Evolutionary conservation across 1,139 yeast species (phyloP).

Genomic region (Sugiyamaella pinicola): DNA sequence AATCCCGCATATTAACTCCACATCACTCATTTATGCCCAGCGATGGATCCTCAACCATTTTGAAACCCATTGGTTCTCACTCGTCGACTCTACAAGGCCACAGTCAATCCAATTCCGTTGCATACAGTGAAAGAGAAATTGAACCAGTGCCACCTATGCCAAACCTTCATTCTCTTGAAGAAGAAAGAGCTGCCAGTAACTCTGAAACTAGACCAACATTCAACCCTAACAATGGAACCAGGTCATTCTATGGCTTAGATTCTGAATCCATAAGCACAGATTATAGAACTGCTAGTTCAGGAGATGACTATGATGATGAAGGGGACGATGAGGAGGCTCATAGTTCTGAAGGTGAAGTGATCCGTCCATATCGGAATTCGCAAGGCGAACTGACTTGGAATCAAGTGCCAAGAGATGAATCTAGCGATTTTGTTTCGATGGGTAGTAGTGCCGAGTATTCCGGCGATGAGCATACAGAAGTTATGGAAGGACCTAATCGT

Average conservation of each 20-base stretch:
- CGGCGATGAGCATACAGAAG: conserved; percentile 21
- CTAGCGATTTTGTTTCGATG: conserved; percentile 20
- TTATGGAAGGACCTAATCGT: conserved; percentile 12
- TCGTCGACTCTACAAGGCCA: conserved; percentile 30
- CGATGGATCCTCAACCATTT: conserved; percentile 31
- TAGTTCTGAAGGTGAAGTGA: conserved; percentile 30
- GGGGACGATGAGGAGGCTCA: conserved; percentile 25
- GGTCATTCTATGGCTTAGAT: conserved; percentile 21
- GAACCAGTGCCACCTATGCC: conserved; percentile 15
- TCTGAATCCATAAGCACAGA: conserved; percentile 21
- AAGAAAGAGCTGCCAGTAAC: conserved; percentile 12
- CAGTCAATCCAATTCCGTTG: conserved; percentile 20
- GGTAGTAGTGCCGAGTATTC: conserved; percentile 17
- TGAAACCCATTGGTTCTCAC: conserved; percentile 32
- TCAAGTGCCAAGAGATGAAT: conserved; percentile 27
- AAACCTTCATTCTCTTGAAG: conserved; percentile 18
- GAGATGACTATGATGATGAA: conserved; percentile 26
- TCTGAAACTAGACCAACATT: neutral
- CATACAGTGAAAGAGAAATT: conserved; percentile 14
- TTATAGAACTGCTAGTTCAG: conserved; percentile 35
- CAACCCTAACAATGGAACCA: conserved; percentile 7
- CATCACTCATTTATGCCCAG: conserved; percentile 32
- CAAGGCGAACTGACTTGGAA: conserved; percentile 42
- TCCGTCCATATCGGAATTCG: conserved; percentile 41
- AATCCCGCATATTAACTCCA: conserved; percentile 33